Base-by-base conservation (phyloP, 2,329 filamentous ascomycete genomes). In the Ophiostoma quercus region DNA sequence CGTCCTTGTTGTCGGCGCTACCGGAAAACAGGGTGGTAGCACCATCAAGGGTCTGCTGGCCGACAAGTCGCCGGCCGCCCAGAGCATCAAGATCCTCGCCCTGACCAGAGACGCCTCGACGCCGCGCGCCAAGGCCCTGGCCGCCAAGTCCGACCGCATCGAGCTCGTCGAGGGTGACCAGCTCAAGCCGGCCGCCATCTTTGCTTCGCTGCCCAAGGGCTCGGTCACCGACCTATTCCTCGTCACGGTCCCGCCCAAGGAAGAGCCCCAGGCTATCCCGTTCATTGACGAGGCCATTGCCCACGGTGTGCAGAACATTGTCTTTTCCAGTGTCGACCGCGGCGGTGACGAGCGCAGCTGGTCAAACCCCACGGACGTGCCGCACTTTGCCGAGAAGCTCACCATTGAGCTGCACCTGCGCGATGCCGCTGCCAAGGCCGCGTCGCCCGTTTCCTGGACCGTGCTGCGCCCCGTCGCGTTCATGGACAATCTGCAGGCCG, bases 351-450 rank as follows among this genome's bases (percentile, higher is more conserved):
- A 74, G 12, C 72, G 60, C 70, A 73, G 71, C 70, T 77, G 74
- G 75, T 39, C 47, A 39, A 77, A 75, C 71, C 76, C 76, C 16
- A 77, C 77, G 19, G 54, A 70, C 9, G 68, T 78, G 67, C 66
- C 69, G 65, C 76, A 77, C 72, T 78, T 78, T 71, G 29, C 62
- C 67, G 70, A 70, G 72, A 90, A 90, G 77, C 83, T 86, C 75
- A 78, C 84, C 57, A 84, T 90, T 74, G 88, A 90, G 77, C 75
- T 84, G 69, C 80, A 89, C 74, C 80, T 90, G 57, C 57, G 57
- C 43, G 79, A 84, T 37, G 80, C 78, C 74, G 73, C 73, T 19
- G 68, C 68, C n/a, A 66, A 62, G n/a, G 68, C 66, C 43, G 14
- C 32, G 14, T 32, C 39, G 1, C 22, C 29, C 1, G n/a, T 68